Percentiles rank a stretch among this genome's conserved stretches.
Conservation (phyloP, 2,329 filamentous ascomycete genomes). For the Pyricularia sp. region DNA sequence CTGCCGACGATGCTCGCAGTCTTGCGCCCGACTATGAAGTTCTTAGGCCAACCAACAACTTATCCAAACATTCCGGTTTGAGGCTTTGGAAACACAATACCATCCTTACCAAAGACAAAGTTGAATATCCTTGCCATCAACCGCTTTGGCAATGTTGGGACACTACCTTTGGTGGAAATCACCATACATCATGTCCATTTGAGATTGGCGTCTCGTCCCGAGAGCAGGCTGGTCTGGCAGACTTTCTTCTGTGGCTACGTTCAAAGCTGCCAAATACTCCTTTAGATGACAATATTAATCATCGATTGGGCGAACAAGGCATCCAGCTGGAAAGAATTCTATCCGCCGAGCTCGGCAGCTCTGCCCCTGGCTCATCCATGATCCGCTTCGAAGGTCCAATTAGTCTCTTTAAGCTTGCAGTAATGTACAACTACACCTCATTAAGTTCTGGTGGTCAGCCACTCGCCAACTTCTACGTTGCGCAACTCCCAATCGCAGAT, state of each 20-base stretch:
- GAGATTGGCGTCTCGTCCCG: not conserved
- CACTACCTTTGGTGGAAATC: not conserved
- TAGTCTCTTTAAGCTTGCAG: conserved; percentile 50
- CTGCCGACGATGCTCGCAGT: not conserved
- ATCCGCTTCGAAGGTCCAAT: conserved; percentile 50
- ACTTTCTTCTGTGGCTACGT: not conserved
- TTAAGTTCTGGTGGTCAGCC: not conserved
- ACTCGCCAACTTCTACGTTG: conserved; percentile 62
- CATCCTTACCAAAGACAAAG: not conserved
- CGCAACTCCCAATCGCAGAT: conserved; percentile 64
- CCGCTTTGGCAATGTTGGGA: not conserved
- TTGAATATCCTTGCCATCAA: not conserved
- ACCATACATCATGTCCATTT: not conserved
- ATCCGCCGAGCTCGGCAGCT: not conserved
- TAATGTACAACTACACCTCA: conserved; percentile 32
- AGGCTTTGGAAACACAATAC: not conserved
- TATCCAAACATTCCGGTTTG: not conserved
- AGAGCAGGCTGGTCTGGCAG: not conserved
- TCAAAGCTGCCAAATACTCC: not conserved
- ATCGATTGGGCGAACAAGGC: not conserved
- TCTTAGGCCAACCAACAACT: not conserved
- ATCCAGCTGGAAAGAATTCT: not conserved
- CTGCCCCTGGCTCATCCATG: not conserved
- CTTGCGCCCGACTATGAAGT: not conserved
- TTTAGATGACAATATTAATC: not conserved